Conservation (phyloP, 2,329 filamentous ascomycete genomes). For the Nemania sp. region DNA sequence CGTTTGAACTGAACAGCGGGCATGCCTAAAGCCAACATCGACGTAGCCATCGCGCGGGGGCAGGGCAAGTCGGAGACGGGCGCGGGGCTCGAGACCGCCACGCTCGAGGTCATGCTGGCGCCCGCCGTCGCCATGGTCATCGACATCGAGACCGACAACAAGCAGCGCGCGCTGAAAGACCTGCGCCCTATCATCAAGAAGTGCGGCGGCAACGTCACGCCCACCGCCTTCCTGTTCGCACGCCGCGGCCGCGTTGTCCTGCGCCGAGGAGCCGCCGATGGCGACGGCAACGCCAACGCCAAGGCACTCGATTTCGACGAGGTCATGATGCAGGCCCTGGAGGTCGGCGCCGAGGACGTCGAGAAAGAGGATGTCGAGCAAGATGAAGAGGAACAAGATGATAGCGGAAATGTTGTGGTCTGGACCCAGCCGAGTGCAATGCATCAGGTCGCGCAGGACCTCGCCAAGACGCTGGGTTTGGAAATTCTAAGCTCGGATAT, state of each 20-base stretch:
- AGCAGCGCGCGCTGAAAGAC: conserved; percentile 72
- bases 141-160: conserved; percentile 84
- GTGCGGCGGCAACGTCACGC: conserved; percentile 68
- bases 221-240: conserved; percentile 83
- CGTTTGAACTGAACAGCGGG: conserved; percentile 52
- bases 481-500: conserved; percentile 77
- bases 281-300: conserved; percentile 28
- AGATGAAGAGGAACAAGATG: conserved; percentile 69
- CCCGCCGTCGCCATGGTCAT: conserved; percentile 77
- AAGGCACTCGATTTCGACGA: conserved; percentile 58
- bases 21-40: conserved; percentile 82
- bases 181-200: conserved; percentile 73
- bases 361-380: conserved; percentile 77
- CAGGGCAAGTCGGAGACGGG: conserved; percentile 81
- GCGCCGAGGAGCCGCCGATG: conserved; percentile 48
- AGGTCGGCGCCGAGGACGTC: conserved; percentile 79
- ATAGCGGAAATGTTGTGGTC: conserved; percentile 70
- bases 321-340: conserved; percentile 78
- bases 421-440: conserved; percentile 70
- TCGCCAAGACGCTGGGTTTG: conserved; percentile 66
- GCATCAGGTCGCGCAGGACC: conserved; percentile 62
- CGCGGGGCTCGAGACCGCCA: conserved; percentile 73
- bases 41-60: conserved; percentile 82
- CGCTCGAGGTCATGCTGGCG: conserved; percentile 79
- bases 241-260: conserved; percentile 77